Evolutionary conservation across 1,284 basidiomycete species (phyloP).

Genomic region (Cryptococcus maquisensis): DNA sequence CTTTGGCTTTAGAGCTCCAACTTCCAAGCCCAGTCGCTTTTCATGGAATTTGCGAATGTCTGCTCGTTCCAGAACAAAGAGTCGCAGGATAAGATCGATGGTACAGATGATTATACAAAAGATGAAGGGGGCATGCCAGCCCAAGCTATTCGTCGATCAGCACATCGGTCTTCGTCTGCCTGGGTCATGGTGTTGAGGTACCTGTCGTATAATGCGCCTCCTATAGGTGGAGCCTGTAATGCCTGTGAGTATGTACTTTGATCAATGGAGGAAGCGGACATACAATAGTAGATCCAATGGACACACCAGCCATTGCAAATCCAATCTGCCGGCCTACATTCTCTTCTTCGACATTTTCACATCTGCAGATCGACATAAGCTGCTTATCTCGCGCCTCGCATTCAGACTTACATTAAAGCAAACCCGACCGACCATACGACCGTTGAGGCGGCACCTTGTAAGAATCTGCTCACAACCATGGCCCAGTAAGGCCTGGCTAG

Average conservation of each 20-base stretch:
- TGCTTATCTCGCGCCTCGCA: not conserved
- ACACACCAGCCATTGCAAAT: conserved; percentile 64
- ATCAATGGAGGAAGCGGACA: conserved; percentile 48
- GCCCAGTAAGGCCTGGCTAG: conserved; percentile 64
- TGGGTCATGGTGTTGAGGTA: not conserved
- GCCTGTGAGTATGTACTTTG: not conserved
- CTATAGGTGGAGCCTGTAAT: conserved; percentile 57
- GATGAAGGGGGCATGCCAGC: conserved; percentile 69
- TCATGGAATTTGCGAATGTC: conserved; percentile 34
- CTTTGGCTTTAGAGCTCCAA: not conserved
- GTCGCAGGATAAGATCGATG: conserved; percentile 58
- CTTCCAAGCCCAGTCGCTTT: not conserved
- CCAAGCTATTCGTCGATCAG: conserved; percentile 50
- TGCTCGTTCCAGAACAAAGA: conserved; percentile 52
- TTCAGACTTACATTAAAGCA: conserved; percentile 22
- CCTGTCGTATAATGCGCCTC: conserved; percentile 60
- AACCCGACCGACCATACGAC: conserved; percentile 62
- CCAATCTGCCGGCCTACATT: conserved; percentile 66
- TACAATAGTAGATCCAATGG: conserved; percentile 53
- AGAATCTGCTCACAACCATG: conserved; percentile 65
- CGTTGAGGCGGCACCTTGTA: conserved; percentile 69
- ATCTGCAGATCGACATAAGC: conserved; percentile 48
- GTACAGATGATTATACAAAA: conserved; percentile 61
- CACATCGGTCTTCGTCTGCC: not conserved
- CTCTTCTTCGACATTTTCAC: conserved; percentile 62